Evolutionary conservation across 1,284 basidiomycete species (phyloP).

Genomic region (Coniferiporia weirii): DNA sequence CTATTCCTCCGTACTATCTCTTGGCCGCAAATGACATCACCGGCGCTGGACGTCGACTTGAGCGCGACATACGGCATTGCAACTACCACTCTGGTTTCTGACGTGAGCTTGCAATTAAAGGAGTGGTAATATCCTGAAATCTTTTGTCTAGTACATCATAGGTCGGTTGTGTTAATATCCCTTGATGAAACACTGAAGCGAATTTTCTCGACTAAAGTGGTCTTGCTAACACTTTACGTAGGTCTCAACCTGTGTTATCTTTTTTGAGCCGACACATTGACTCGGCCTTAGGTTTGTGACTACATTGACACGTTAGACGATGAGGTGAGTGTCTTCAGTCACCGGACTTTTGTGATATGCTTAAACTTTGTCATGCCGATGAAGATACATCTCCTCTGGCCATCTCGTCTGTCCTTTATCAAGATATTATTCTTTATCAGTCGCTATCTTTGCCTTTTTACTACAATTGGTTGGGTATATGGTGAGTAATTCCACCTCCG

Average conservation of each 20-base stretch:
- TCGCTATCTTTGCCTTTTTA: background rate
- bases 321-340: background rate
- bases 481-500: background rate
- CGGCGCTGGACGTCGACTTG: too few relatives aligned
- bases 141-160: background rate
- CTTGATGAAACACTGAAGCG: background rate
- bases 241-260: background rate
- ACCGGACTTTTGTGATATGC: background rate
- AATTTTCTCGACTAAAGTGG: background rate
- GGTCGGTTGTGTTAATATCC: background rate
- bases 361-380: background rate
- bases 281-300: background rate
- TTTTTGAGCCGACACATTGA: background rate
- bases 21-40: too few relatives aligned
- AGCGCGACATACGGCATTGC: too few relatives aligned
- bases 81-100: too few relatives aligned
- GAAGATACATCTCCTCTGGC: background rate
- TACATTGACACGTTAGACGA: background rate
- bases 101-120: too few relatives aligned
- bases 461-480: background rate
- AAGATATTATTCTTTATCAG: background rate
- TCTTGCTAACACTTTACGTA: background rate
- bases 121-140: too few relatives aligned
- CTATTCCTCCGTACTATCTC: too few relatives aligned
- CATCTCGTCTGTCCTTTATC: background rate